Evolutionary conservation across 352 stramenopile genomes (phyloP).

Genomic region (Phytophthora hibernalis): DNA sequence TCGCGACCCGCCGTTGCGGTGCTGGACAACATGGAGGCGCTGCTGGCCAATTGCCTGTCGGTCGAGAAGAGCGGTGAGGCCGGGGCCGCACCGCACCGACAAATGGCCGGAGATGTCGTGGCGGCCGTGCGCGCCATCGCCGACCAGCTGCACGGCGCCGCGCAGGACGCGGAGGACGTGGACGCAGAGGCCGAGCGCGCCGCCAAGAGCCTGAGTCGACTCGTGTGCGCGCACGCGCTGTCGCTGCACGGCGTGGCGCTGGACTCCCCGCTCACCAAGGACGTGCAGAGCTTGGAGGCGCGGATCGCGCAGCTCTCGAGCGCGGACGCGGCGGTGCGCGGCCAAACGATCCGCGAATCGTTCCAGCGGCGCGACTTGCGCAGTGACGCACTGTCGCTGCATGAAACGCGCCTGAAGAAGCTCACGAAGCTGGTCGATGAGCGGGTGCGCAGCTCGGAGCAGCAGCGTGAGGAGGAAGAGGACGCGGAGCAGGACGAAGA

Average conservation of each 20-base stretch:
- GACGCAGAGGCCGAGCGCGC: constrained; percentile 42
- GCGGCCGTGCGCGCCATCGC: constrained; percentile 42
- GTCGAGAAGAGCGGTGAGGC: constrained; percentile 43
- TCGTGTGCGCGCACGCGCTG: constrained; percentile 56
- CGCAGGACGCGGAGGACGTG: constrained; percentile 35
- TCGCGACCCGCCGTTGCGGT: constrained; percentile 39
- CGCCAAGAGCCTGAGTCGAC: constrained; percentile 56
- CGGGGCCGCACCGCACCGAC: constrained; percentile 27
- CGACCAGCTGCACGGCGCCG: constrained; percentile 26
- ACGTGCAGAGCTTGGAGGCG: constrained; percentile 61
- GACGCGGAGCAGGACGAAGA: constrained; percentile 27
- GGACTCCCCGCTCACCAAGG: constrained; percentile 51
- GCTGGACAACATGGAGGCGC: constrained; percentile 61
- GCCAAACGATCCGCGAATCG: constrained; percentile 78
- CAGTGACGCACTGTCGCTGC: constrained; percentile 66
- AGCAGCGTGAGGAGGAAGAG: constrained; percentile 30
- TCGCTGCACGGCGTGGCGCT: constrained; percentile 52
- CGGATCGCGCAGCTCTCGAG: constrained; percentile 45
- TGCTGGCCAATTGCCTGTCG: constrained; percentile 73
- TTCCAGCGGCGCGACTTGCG: constrained; percentile 82
- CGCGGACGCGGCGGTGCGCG: constrained; percentile 65
- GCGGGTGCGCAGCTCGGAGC: constrained; percentile 46
- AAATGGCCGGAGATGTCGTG: constrained; percentile 59
- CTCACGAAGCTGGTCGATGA: constrained; percentile 52
- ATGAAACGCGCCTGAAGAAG: constrained; percentile 51